Evolutionary conservation across 768 basidiomycete genomes (phyloP), one percentile per base, ranked within the genome.

Genomic region (Mrakia gelida): DNA sequence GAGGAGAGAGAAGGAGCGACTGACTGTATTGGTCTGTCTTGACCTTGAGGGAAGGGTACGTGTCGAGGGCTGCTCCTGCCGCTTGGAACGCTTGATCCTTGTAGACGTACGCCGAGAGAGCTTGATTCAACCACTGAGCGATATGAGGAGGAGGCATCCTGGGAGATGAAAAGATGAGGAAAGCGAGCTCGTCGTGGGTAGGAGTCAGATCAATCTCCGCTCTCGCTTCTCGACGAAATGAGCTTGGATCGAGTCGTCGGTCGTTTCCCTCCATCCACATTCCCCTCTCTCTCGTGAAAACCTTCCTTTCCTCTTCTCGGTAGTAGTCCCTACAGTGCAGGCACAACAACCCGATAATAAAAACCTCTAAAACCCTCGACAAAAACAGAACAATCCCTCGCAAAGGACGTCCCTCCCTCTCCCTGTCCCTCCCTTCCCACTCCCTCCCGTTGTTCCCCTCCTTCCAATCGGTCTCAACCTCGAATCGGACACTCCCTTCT

Each of bases 21-120:
- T 78, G 72, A 84, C 84, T 85, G 80, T 84, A 85, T 11, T 83
- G 84, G 73, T 85, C 84, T 1, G 85, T 85, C 80, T 84, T 84
- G 73, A 84, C 82, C 34, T 81, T 75, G 45, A 85, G 68, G 15
- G 84, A 84, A 63, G 81, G 78, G 13, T 81, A 80, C 23, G 78
- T 38, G 5, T 74, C 75, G 34, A 85, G 76, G 6, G 84, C 80
- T 41, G 80, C 80, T 59, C 82, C 52, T n/a, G 84, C 81, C 26
- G 77, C 65, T 15, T 59, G 71, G 38, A 15, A 74, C 2, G 73
- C 73, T 52, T 73, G 65, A 41, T 59, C 28, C 38, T 67, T 72
- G 54, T 78, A 70, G 54, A 75, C 61, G 38, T 78, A 78, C 10
- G 72, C 41, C 26, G 52, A 34, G 26, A 67, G 61, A 5, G 77